Base-by-base conservation (phyloP, 2,329 filamentous ascomycete genomes). In the Colletotrichum lindemuthianum region DNA sequence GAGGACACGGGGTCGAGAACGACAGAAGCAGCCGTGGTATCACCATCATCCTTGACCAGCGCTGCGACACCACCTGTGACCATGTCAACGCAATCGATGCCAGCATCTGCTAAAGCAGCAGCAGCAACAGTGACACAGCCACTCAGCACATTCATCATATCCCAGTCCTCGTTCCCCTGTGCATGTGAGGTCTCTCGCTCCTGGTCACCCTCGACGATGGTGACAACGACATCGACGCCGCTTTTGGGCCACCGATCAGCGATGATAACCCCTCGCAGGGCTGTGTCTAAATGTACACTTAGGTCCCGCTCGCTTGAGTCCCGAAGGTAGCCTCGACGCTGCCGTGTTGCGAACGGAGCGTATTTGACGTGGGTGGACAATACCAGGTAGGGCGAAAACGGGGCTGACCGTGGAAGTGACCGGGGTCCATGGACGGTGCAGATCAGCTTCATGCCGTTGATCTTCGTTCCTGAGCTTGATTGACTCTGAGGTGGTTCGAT, bases 161-260 rank as follows among this genome's bases (percentile, higher is more conserved):
- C 93, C 90, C 93, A 96, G 12, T 91, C 87, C 67, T 89, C 88
- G 63, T 88, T 85, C 8, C 80, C 82, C 69, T 80, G 77, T 32
- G 79, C 79, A 36, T 80, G 74, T 3, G 78, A 79, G 50, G 77
- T 76, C 75, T 77, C 86, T 75, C 75, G 85, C 78, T 95, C 91
- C 74, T 97, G 92, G 73, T 98, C 96, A 3, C 93, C 95, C 79
- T 99, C 96, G 15, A 99, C 83, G 52, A 99, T 89, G 0, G 93
- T 97, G 52, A 99, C 88, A 15, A 97, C 90, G 44, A 99, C 90
- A 75, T 99, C 96, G n/a, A 97, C 90, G 48, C 93, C 94, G 75
- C 93, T 97, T 82, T 99, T 99, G n/a, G 96, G 96, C 92, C 95
- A 99, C 63, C 95, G 85, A 75, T 97, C 94, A 12, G 93, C 93